Evolutionary conservation across 2,329 filamentous ascomycete genomes (phyloP), one percentile per base, ranked within the genome.

Genomic region (Geoglossum cookeanum): DNA sequence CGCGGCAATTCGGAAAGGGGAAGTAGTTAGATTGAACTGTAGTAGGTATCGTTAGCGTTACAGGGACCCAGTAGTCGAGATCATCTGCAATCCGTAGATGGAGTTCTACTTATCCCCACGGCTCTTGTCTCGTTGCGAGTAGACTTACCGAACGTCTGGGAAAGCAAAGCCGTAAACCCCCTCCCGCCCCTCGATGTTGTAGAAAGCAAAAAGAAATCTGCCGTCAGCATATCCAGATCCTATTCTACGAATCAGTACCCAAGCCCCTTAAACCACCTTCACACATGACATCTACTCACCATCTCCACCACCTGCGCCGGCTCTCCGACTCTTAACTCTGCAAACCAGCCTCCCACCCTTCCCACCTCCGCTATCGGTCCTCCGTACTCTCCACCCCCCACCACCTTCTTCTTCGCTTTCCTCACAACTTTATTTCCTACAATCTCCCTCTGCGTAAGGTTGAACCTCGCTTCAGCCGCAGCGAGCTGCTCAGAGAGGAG

Each of bases 141-240:
- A 4, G 27, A 53, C 49, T 30, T 58, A 66, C 65, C 58, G 52
- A 65, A 60, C n/a, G 60, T 62, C 45, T 57, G 53, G 3, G 66
- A 67, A 49, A 61, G 61, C 37, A 62, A 63, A 29, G 64, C 61
- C 42, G 65, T 59, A 52, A 66, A 68, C 47, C 57, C 59, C 11
- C 59, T 63, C n/a, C 66, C 66, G n/a, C 27, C 59, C 17, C 55
- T 59, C 54, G 65, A 67, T 3, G 65, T 63, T 15, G 66, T 68
- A 13, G 62, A 62, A 35, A 64, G 48, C 6, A 65, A 61, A 58
- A 65, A 65, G 57, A 66, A 39, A 15, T 55, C 53, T 3, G 53
- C 35, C 22, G 53, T 55, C 53, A 55, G 47, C 37, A 57, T 29
- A 33, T 57, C 39, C n/a, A 57, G 35, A 30, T 57, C 39, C 39